Base-by-base conservation (phyloP, 257 asterid species). In the Prunella vulgaris region DNA sequence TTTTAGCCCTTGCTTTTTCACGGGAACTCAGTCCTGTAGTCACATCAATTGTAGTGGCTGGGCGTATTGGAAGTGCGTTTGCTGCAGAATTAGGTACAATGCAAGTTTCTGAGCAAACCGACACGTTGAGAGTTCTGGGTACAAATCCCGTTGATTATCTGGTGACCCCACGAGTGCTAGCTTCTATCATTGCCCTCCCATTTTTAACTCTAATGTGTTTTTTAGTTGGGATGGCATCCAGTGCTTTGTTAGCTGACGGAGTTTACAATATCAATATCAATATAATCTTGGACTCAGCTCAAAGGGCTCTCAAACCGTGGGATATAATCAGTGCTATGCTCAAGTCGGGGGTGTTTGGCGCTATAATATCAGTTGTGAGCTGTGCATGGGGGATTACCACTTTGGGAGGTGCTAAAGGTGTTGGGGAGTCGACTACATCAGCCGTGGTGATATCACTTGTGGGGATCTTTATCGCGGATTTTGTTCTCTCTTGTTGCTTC, bases 361-460 rank as follows among this genome's bases (percentile, higher is more conserved):
- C 85, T 10, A 91, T 94, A 15, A 91, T 91, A 78, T 91, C 99
- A 1, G 71, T 80, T 3, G 96, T 91, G 77, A 94, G 97, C 87
- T 94, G 99, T 42, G 95, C 97, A 0, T 94, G 97, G 99, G 99
- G 99, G 0, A 92, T 94, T 42, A 91, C 99, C 35, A 94, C 99
- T 10, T 33, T 84, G 73, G 97, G 96, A 44, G 99, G 97, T 59
- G 99, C 99, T 52, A 94, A 94, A 72, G 99, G 99, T 2, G 97
- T 89, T 35, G 97, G 99, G 21, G 99, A 94, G 76, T 94, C 97
- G 3, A 91, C 99, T 18, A 91, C 97, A 5, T 91, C 96, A 4
- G 99, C 97, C 5, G 99, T 94, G 30, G 99, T 94, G 12, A 71
- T 91, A 17, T 94, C 99, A 46, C 95, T 94, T 2, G 96, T 94